Conservation (phyloP, 108 stramenopile genomes). For the Discostella pseudostelligera region DNA sequence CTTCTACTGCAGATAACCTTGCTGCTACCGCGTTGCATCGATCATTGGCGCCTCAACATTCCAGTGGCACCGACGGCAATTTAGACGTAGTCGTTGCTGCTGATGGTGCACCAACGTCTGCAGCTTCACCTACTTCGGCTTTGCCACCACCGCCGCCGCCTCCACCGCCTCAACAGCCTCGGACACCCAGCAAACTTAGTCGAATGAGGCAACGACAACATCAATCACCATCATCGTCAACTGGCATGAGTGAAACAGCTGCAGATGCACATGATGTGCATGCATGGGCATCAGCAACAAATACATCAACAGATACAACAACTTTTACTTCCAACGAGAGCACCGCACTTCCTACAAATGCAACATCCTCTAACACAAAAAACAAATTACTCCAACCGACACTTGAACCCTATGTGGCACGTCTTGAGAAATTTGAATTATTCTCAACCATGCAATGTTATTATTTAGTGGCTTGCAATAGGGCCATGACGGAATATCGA, state of each 20-base stretch:
- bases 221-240: background rate
- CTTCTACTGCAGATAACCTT: too few relatives aligned
- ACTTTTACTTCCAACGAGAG: too few relatives aligned
- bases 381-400: constrained; percentile 12
- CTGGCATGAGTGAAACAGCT: background rate
- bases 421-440: constrained; percentile 77
- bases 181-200: too few relatives aligned
- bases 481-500: constrained; percentile 61
- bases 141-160: background rate
- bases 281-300: background rate
- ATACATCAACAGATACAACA: background rate
- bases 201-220: background rate
- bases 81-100: too few relatives aligned
- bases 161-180: background rate
- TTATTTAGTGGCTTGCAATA: constrained; percentile 76
- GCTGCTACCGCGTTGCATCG: too few relatives aligned
- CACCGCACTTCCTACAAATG: background rate
- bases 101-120: background rate
- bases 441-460: constrained; percentile 80
- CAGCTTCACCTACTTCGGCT: background rate
- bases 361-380: background rate
- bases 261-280: background rate
- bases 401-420: constrained; percentile 71
- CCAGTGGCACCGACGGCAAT: background rate
- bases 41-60: background rate